Conservation (phyloP, 73 alveolate species). For the Diophrys appendiculata region DNA sequence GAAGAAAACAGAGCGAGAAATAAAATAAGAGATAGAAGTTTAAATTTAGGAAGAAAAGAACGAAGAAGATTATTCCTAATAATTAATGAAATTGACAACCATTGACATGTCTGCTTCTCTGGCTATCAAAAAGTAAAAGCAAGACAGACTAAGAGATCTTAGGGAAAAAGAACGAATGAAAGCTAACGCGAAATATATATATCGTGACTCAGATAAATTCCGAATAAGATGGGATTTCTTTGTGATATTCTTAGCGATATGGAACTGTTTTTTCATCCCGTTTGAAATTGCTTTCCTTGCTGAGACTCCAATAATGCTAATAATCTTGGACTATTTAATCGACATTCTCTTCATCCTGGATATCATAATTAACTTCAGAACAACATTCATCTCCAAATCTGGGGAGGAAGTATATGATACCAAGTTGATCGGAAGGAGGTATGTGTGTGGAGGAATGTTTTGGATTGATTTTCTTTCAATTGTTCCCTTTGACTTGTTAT, state of each 20-base stretch:
- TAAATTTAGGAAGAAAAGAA: no score
- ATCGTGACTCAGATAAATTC: no score
- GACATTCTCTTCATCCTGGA: background rate
- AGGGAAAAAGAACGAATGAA: no score
- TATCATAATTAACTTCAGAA: constrained; percentile 12
- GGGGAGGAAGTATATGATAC: constrained; percentile 10
- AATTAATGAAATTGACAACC: no score
- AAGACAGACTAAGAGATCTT: no score
- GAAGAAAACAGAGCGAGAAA: no score
- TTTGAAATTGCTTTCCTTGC: constrained; percentile 32
- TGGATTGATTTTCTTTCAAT: constrained; percentile 76
- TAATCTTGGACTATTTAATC: background rate
- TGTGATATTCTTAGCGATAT: constrained; percentile 18
- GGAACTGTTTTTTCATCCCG: constrained; percentile 32
- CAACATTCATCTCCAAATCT: background rate
- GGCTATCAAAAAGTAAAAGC: no score
- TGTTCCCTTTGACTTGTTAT: constrained; percentile 57
- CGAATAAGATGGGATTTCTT: constrained; percentile 47
- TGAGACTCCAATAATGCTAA: background rate
- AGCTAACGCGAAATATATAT: no score
- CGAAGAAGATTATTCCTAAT: no score
- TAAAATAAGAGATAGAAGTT: no score
- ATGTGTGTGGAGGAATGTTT: constrained; percentile 54
- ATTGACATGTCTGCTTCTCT: no score
- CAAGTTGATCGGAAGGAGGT: constrained; percentile 44